Evolutionary conservation across 768 basidiomycete species (phyloP).

Genomic region (Clathrus columnatus): DNA sequence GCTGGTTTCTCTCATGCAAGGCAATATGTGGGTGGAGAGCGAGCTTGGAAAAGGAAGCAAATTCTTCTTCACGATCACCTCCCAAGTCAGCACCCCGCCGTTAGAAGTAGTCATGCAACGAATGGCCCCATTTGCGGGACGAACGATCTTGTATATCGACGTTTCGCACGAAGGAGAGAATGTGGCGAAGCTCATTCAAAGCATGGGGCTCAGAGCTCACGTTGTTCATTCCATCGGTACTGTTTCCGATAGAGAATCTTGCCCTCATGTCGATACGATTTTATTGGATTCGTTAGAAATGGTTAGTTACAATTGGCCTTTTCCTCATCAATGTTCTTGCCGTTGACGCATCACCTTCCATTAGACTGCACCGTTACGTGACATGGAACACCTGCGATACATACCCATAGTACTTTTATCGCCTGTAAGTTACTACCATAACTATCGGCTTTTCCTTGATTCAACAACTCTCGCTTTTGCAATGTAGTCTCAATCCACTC

Average conservation of each 20-base stretch:
- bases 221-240: slow-evolving; percentile 73
- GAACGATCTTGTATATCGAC: slow-evolving; percentile 89
- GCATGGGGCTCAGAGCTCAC: slow-evolving; percentile 70
- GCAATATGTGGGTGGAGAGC: slow-evolving; percentile 97
- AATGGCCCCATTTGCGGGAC: slow-evolving; percentile 80
- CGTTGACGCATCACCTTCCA: slow-evolving; percentile 4
- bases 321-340: slow-evolving; percentile 12
- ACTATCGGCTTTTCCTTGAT: not conserved
- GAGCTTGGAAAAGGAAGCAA: slow-evolving; percentile 88
- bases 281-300: slow-evolving; percentile 83
- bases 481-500: slow-evolving; percentile 37
- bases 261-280: slow-evolving; percentile 89
- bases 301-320: slow-evolving; percentile 40
- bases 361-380: slow-evolving; percentile 83
- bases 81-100: slow-evolving; percentile 66
- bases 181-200: slow-evolving; percentile 66
- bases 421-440: slow-evolving; percentile 33
- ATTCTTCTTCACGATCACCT: slow-evolving; percentile 95
- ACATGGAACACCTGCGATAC: slow-evolving; percentile 90
- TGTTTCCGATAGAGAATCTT: slow-evolving; percentile 70
- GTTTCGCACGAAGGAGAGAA: slow-evolving; percentile 67
- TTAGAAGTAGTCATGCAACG: slow-evolving; percentile 66
- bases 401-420: slow-evolving; percentile 91
- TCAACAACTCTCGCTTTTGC: not conserved
- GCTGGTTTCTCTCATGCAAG: slow-evolving; percentile 93